Base-by-base conservation (phyloP, 495 filamentous ascomycete species). In the Aspergillus egyptiacus region DNA sequence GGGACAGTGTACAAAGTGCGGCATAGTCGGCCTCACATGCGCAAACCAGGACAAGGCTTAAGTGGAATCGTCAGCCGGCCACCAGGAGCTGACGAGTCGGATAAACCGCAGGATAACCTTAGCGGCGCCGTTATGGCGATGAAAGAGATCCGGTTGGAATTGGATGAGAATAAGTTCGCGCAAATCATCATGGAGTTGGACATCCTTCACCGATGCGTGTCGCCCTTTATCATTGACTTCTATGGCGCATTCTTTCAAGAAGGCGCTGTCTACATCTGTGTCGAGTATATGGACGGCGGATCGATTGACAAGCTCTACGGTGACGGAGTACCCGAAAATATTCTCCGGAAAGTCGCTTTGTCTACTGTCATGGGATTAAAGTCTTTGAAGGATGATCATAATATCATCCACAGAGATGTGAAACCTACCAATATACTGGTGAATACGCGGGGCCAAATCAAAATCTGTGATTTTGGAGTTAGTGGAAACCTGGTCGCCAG, bases 271-370 rank as follows among this genome's bases (percentile, higher is more conserved):
- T 99, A 97, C 63, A 97, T 99, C 66, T 99, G 93, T 69, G 94
- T 99, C 64, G 93, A 99, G 64, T 96, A 86, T 62, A 99, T 99
- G 93, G 90, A 99, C 68, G 93, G 94, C 44, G 93, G 93, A n/a
- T 96, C 90, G 31, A 89, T 97, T 58, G 93, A 99, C 70, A 96
- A 96, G 58, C 68, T 97, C 14, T 99, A 99, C 65, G 82, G 80
- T n/a, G 88, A 89, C 45, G 93, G 93, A 24, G 82, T 99, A 39
- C 87, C 93, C 2, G 93, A 99, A 60, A 79, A 76, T 43, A 81
- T 97, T 6, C 72, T 99, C 33, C 84, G 88, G 33, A 96, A 96
- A 61, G 89, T 97, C 49, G 85, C 90, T 0, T 78, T 93, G n/a
- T 84, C 87, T 32, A 96, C 91, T 1, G 79, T 89, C 17, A 86